phyloP scores from a whole-genome alignment of 2,329 filamentous ascomycete genomes.

The Aspergillus sp. region DNA sequence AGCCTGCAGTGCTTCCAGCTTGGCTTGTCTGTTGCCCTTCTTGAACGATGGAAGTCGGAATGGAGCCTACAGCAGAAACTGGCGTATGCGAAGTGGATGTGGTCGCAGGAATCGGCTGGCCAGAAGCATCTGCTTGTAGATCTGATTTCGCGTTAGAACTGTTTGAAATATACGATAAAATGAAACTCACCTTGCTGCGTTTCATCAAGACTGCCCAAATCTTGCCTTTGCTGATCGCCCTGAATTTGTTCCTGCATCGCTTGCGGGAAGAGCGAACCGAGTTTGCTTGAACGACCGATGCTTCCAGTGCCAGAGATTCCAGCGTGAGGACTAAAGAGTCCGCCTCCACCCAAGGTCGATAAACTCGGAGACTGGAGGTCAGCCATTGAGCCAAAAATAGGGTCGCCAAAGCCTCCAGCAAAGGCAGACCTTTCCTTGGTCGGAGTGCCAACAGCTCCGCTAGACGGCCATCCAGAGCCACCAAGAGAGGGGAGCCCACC shows the following conservation, averaged over 20 bases:
- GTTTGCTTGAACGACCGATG: constrained; percentile 73
- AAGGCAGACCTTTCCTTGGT: constrained; percentile 56
- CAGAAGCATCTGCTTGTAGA: constrained; percentile 46
- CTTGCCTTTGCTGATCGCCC: constrained; percentile 59
- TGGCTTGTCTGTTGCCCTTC: constrained; percentile 35
- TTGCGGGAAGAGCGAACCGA: constrained; percentile 82
- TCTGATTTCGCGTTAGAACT: background rate
- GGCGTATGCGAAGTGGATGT: constrained; percentile 38
- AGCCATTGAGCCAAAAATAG: constrained; percentile 71
- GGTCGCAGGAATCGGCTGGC: constrained; percentile 29
- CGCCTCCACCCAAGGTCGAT: constrained; percentile 41
- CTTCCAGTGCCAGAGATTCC: constrained; percentile 60
- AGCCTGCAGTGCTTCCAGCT: constrained; percentile 50
- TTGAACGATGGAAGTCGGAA: constrained; percentile 30
- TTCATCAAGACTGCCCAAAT: constrained; percentile 57
- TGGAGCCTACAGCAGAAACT: constrained; percentile 35
- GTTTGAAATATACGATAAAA: background rate
- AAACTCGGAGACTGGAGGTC: constrained; percentile 64
- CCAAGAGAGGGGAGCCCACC: constrained; percentile 57
- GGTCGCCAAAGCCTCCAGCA: constrained; percentile 54
- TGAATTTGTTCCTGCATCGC: constrained; percentile 93
- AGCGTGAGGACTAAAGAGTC: constrained; percentile 64
- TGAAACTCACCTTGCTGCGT: constrained; percentile 55
- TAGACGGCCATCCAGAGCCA: constrained; percentile 51
- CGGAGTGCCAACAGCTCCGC: constrained; percentile 74